Conservation (phyloP, 495 filamentous ascomycete genomes). For the Amorphotheca resinae region DNA sequence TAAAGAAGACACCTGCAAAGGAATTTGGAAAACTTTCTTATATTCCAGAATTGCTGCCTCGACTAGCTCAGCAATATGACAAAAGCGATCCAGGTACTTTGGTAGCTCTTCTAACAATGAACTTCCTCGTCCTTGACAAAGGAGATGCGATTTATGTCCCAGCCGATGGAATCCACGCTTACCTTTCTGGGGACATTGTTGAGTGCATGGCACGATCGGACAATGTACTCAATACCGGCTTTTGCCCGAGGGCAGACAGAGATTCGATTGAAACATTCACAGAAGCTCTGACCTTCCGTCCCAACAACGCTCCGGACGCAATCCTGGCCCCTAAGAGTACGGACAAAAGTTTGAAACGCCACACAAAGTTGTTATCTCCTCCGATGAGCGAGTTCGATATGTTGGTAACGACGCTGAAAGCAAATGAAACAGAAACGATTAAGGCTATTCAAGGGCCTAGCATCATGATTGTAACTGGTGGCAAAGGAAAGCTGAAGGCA, state of each 20-base stretch:
- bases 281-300: conserved; percentile 46
- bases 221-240: conserved; percentile 65
- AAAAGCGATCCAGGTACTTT: conserved; percentile 47
- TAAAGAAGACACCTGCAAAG: conserved; percentile 33
- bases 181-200: conserved; percentile 65
- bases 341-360: conserved; percentile 41
- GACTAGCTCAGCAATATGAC: conserved; percentile 54
- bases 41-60: conserved; percentile 48
- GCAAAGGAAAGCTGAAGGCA: conserved; percentile 43
- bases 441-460: conserved; percentile 46
- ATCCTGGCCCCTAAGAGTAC: conserved; percentile 34
- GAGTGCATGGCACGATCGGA: conserved; percentile 78
- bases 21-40: conserved; percentile 43
- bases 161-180: conserved; percentile 71
- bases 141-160: conserved; percentile 67
- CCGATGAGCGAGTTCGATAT: conserved; percentile 65
- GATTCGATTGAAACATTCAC: conserved; percentile 51
- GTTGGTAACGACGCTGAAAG: conserved; percentile 42
- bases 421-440: conserved; percentile 45
- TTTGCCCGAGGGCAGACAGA: conserved; percentile 53
- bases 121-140: conserved; percentile 51
- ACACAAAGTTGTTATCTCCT: conserved; percentile 49
- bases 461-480: conserved; percentile 51
- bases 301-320: conserved; percentile 41
- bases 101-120: conserved; percentile 59